Evolutionary conservation across 129 eudicot species (phyloP).

Genomic region (Sambucus nigra): DNA sequence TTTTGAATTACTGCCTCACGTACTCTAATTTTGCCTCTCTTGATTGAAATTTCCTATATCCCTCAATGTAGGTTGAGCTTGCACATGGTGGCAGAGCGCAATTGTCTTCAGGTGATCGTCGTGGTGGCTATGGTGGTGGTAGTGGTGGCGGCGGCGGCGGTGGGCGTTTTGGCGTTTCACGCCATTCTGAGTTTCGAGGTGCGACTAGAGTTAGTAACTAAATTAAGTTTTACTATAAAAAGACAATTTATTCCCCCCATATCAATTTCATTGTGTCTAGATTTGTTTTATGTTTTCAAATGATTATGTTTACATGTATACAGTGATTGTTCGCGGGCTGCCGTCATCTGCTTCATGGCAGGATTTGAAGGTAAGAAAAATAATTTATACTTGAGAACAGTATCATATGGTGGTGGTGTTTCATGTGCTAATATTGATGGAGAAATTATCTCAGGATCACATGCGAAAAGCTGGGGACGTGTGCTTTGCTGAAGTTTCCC

Average conservation of each 20-base stretch:
- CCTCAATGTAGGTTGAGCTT: conserved; percentile 68
- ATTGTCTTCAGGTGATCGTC: conserved; percentile 58
- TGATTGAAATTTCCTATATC: not conserved
- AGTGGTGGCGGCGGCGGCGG: conserved; percentile 38
- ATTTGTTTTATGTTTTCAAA: not conserved
- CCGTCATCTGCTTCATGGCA: conserved; percentile 99
- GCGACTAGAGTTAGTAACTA: not conserved
- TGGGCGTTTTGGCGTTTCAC: conserved; percentile 71
- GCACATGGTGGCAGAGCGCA: conserved; percentile 96
- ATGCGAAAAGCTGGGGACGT: conserved; percentile 99
- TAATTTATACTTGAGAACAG: conserved; percentile 1
- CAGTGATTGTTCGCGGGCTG: conserved; percentile 87
- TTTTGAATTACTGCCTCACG: not conserved
- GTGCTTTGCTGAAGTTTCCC: conserved; percentile 93
- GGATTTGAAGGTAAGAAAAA: conserved; percentile 64
- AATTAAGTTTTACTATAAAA: not conserved
- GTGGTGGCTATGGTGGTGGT: conserved; percentile 56
- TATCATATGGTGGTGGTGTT: not conserved
- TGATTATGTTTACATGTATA: conserved; percentile 5
- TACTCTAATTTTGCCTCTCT: not conserved
- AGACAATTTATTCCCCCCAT: not conserved
- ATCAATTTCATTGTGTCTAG: not conserved
- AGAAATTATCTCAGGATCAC: conserved; percentile 55
- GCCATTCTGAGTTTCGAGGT: conserved; percentile 93
- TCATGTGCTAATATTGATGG: not conserved